phyloP scores from a whole-genome alignment of 2,329 filamentous ascomycete genomes.

The Teratosphaeria gauchensis region DNA sequence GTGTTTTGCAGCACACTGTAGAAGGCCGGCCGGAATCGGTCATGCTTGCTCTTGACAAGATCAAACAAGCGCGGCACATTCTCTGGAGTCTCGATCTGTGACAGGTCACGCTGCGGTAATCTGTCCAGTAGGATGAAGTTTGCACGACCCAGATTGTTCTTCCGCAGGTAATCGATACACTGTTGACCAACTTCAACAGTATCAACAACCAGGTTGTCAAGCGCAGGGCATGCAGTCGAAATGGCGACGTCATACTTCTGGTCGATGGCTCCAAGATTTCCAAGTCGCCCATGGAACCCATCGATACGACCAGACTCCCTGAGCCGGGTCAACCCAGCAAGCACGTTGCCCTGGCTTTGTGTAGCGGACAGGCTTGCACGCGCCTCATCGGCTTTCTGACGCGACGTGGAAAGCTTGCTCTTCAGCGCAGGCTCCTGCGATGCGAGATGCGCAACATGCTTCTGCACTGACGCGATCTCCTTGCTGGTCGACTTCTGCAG shows the following conservation, averaged over 20 bases:
- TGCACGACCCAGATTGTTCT: slow-evolving; percentile 91
- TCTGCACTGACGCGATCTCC: slow-evolving; percentile 61
- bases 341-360: slow-evolving; percentile 71
- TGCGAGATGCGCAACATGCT: slow-evolving; percentile 61
- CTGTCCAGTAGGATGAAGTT: slow-evolving; percentile 96
- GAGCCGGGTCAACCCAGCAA: slow-evolving; percentile 84
- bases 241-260: slow-evolving; percentile 95
- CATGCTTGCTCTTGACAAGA: slow-evolving; percentile 77
- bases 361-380: slow-evolving; percentile 80
- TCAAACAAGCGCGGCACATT: slow-evolving; percentile 89
- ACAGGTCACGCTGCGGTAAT: slow-evolving; percentile 67
- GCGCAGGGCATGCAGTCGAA: slow-evolving; percentile 81
- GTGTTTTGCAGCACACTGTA: slow-evolving; percentile 95
- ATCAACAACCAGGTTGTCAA: slow-evolving; percentile 96
- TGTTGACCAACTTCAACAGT: slow-evolving; percentile 93
- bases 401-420: slow-evolving; percentile 73
- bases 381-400: slow-evolving; percentile 94
- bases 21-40: slow-evolving; percentile 80
- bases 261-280: slow-evolving; percentile 89
- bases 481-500: slow-evolving; percentile 65
- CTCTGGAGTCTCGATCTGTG: slow-evolving; percentile 77
- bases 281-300: slow-evolving; percentile 89
- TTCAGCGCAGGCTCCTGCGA: slow-evolving; percentile 74
- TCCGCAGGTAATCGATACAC: slow-evolving; percentile 93
- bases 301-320: slow-evolving; percentile 95